phyloP scores from a whole-genome alignment of 495 filamentous ascomycete species.

The Mycothermus thermophilus region DNA sequence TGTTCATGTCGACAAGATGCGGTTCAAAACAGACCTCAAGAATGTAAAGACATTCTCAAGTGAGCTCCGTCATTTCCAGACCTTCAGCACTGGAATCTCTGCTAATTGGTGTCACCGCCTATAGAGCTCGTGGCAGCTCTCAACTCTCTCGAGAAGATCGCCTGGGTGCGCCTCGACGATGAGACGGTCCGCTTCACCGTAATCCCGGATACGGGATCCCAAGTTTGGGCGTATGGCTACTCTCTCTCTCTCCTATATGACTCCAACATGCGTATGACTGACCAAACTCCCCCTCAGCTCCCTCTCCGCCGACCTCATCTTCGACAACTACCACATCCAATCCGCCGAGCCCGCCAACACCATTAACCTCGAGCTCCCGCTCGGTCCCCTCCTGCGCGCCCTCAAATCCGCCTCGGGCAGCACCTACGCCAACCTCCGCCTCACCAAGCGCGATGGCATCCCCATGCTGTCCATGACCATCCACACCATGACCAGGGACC shows the following conservation, averaged over 20 bases:
- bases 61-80: constrained; percentile 19
- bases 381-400: constrained; percentile 65
- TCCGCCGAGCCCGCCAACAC: constrained; percentile 66
- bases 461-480: constrained; percentile 81
- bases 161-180: constrained; percentile 82
- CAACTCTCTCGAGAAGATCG: constrained; percentile 75
- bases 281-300: constrained; percentile 23
- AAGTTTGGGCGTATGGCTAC: constrained; percentile 84
- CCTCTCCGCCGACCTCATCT: constrained; percentile 62
- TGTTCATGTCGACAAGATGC: too few species aligned
- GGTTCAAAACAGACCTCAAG: constrained; percentile 65
- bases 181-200: constrained; percentile 84
- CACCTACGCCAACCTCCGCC: constrained; percentile 62
- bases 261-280: neutral
- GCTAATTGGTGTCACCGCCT: neutral
- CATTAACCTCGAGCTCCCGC: constrained; percentile 90
- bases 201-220: constrained; percentile 81
- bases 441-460: constrained; percentile 80
- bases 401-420: constrained; percentile 71
- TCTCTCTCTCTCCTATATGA: neutral
- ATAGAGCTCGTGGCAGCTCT: constrained; percentile 76
- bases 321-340: constrained; percentile 76
- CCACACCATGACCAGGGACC: constrained; percentile 42
- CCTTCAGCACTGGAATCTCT: too few species aligned
- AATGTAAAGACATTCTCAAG: constrained; percentile 79